These are phyloP conservation scores for Pleurotus cornucopiae DNA, from an alignment of 768 basidiomycete genomes.

Conservation along the genomic window DNA sequence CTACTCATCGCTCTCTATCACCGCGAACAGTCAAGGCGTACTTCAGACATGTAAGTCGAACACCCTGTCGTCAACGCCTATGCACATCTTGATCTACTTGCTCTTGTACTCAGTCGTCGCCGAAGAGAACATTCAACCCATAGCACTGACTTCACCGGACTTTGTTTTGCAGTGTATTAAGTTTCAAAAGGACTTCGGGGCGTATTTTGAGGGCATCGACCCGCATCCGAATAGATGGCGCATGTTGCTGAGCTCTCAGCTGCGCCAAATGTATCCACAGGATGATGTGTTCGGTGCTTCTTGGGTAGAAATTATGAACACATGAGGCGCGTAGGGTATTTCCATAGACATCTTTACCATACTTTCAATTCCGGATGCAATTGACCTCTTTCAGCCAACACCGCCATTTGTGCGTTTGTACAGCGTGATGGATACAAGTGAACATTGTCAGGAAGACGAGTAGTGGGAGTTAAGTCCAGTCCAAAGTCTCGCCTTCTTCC, in stretches of 20 bases:
- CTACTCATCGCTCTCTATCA: conserved; percentile 26
- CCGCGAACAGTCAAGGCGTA: conserved; percentile 27
- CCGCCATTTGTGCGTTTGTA: too few species aligned
- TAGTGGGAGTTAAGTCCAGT: too few species aligned
- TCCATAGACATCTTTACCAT: too few species aligned
- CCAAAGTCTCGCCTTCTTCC: too few species aligned
- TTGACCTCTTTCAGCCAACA: too few species aligned
- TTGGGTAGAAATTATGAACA: conserved; percentile 21
- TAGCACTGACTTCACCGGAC: neutral
- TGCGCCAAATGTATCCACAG: conserved; percentile 33
- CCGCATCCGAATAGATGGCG: conserved; percentile 18
- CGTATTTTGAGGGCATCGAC: conserved; percentile 13
- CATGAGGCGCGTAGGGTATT: too few species aligned
- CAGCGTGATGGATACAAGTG: too few species aligned
- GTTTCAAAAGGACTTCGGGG: conserved; percentile 5
- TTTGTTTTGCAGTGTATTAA: neutral
- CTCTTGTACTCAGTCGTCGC: conserved; percentile 23
- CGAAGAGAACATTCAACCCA: conserved; percentile 28
- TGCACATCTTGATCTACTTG: neutral
- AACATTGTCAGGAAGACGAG: too few species aligned
- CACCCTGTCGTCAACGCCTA: neutral
- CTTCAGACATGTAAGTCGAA: conserved; percentile 31
- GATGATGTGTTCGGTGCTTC: conserved; percentile 29
- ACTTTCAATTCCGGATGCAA: too few species aligned
- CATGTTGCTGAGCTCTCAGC: conserved; percentile 31